Percentiles rank a stretch among this genome's conserved stretches.
Evolutionary conservation across 73 alveolate species (phyloP).

Genomic region (Blepharisma japonicum): DNA sequence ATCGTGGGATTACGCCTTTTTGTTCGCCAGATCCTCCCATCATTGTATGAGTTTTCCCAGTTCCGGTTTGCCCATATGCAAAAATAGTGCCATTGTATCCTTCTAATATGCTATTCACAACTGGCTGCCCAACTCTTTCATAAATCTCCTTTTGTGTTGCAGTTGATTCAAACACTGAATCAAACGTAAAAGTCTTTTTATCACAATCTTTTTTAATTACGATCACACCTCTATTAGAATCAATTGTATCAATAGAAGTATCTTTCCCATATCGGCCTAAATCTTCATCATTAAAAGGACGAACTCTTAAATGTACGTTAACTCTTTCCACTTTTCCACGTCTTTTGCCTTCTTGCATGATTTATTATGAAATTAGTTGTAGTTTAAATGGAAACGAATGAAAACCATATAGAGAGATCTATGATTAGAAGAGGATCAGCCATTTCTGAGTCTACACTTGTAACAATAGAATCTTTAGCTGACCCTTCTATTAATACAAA

Average conservation of each 20-base stretch:
- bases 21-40: conserved; percentile 76
- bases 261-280: conserved; percentile 31
- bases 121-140: conserved; percentile 68
- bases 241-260: conserved; percentile 44
- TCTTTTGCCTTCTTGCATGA: background rate
- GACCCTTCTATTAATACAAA: too few relatives aligned
- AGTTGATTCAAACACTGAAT: conserved; percentile 74
- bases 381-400: too few relatives aligned
- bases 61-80: conserved; percentile 97
- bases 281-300: conserved; percentile 59
- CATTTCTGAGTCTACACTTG: too few relatives aligned
- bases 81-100: conserved; percentile 98
- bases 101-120: conserved; percentile 74
- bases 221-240: conserved; percentile 29
- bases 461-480: too few relatives aligned
- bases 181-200: conserved; percentile 70
- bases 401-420: too few relatives aligned
- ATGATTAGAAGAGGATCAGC: too few relatives aligned
- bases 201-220: conserved; percentile 65
- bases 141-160: conserved; percentile 75
- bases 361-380: background rate
- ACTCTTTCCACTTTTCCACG: conserved; percentile 40
- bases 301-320: conserved; percentile 50
- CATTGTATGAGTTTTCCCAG: conserved; percentile 97
- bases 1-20: conserved; percentile 92